A percentile compares a stretch with the other conserved stretches of the same genome.
These are phyloP conservation scores for Microbotryum scabiosae DNA, from an alignment of 1,284 basidiomycete genomes.

Conservation along the genomic window DNA sequence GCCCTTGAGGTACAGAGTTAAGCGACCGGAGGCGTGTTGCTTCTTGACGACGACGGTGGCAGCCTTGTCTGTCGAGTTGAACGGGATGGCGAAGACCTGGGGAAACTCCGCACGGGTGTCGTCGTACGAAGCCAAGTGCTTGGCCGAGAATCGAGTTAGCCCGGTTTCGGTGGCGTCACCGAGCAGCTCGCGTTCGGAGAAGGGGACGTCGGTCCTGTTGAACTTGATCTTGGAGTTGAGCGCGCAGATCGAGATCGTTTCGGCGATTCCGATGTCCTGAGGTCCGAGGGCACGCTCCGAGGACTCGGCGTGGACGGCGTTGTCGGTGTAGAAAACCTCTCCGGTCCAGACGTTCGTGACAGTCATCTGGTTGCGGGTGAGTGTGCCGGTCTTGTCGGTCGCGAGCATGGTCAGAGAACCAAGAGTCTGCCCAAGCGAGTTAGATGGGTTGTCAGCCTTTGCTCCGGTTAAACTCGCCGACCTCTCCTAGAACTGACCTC, in stretches of 20 bases:
- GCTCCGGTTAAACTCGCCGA: no score
- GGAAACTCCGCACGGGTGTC: slow-evolving; percentile 47
- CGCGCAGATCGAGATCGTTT: slow-evolving; percentile 58
- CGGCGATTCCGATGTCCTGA: slow-evolving; percentile 52
- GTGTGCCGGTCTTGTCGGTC: slow-evolving; percentile 66
- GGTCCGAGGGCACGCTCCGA: slow-evolving; percentile 47
- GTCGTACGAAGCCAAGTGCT: slow-evolving; percentile 50
- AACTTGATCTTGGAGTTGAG: slow-evolving; percentile 47
- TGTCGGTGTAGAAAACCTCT: slow-evolving; percentile 48
- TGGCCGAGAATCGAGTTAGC: slow-evolving; percentile 56
- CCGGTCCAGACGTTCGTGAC: slow-evolving; percentile 38
- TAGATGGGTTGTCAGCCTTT: no score
- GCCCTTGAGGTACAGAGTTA: slow-evolving; percentile 7
- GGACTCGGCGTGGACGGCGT: slow-evolving; percentile 46
- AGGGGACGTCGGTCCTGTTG: slow-evolving; percentile 54
- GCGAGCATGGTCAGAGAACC: slow-evolving; percentile 54
- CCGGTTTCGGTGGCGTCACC: slow-evolving; percentile 64
- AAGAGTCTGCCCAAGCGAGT: slow-evolving; percentile 48
- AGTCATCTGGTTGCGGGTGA: slow-evolving; percentile 65
- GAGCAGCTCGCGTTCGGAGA: slow-evolving; percentile 54
- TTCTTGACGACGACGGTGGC: slow-evolving; percentile 54
- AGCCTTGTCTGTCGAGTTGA: slow-evolving; percentile 65
- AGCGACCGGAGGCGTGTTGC: not conserved
- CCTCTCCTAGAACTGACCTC: slow-evolving; percentile 32
- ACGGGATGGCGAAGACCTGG: slow-evolving; percentile 60